Evolutionary conservation across 805 yeast genomes (phyloP).

Genomic region (Saturnispora mendoncae): DNA sequence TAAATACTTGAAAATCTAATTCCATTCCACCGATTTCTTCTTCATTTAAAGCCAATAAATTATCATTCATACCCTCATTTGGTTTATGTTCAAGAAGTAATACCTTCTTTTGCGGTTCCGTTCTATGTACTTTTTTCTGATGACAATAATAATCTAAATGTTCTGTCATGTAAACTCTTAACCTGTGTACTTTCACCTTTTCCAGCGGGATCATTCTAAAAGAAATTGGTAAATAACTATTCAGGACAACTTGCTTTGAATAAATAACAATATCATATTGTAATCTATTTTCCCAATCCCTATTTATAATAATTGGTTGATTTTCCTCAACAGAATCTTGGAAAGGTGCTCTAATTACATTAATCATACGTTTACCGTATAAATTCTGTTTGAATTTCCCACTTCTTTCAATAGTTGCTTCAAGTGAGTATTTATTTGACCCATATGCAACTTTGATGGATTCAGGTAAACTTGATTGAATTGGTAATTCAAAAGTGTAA

Average conservation of each 20-base stretch:
- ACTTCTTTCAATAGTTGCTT: constrained; percentile 60
- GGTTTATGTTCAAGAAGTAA: constrained; percentile 77
- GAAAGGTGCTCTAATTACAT: constrained; percentile 65
- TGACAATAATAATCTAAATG: constrained; percentile 84
- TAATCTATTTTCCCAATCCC: constrained; percentile 91
- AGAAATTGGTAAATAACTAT: constrained; percentile 75
- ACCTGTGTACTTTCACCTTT: constrained; percentile 77
- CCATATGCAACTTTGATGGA: constrained; percentile 74
- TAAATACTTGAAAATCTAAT: constrained; percentile 76
- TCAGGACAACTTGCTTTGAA: constrained; percentile 78
- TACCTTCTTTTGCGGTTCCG: constrained; percentile 82
- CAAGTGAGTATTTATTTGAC: constrained; percentile 58
- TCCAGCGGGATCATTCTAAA: constrained; percentile 80
- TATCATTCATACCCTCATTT: constrained; percentile 33
- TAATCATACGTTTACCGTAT: constrained; percentile 52
- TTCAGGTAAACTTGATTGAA: constrained; percentile 79
- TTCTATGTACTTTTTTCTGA: constrained; percentile 78
- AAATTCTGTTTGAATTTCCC: constrained; percentile 84
- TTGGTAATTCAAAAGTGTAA: constrained; percentile 84
- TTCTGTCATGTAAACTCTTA: constrained; percentile 80
- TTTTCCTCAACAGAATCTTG: constrained; percentile 76
- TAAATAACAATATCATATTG: constrained; percentile 87
- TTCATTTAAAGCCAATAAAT: constrained; percentile 35
- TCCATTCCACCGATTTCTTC: constrained; percentile 64
- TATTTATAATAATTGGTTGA: constrained; percentile 84